Conservation (phyloP, 495 filamentous ascomycete species). For the Podospora conica region DNA sequence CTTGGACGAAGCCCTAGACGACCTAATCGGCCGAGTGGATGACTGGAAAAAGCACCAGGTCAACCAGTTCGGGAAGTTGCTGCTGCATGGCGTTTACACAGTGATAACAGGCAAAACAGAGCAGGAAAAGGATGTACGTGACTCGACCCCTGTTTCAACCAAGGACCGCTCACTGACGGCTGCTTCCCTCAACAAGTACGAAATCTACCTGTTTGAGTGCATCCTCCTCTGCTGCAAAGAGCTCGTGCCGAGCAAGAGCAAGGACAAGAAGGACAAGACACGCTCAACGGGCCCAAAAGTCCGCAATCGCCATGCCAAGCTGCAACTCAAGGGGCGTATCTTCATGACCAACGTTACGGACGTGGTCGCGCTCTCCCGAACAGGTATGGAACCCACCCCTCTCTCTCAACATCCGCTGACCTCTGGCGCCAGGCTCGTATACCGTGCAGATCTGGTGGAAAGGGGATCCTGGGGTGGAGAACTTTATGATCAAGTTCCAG, state of each 20-base stretch:
- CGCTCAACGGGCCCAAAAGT: constrained; percentile 47
- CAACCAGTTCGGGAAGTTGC: constrained; percentile 80
- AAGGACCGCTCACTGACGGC: not conserved
- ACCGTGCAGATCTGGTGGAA: constrained; percentile 98
- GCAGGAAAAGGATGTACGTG: constrained; percentile 74
- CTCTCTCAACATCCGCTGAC: constrained; percentile 17
- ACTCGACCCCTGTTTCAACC: not conserved
- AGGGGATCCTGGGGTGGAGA: constrained; percentile 91
- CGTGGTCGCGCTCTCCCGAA: constrained; percentile 72
- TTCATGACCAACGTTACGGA: constrained; percentile 99
- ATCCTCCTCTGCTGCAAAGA: constrained; percentile 98
- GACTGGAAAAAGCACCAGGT: constrained; percentile 95
- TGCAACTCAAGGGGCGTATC: constrained; percentile 93
- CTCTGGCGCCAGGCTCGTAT: constrained; percentile 62
- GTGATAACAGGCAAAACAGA: constrained; percentile 78
- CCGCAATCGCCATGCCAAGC: constrained; percentile 67
- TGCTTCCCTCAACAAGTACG: constrained; percentile 58
- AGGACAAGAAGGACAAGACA: constrained; percentile 55
- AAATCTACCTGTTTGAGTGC: constrained; percentile 92
- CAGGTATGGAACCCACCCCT: constrained; percentile 51
- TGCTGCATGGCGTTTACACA: constrained; percentile 88
- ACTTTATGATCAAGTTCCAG: constrained; percentile 85
- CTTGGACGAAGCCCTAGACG: constrained; percentile 68
- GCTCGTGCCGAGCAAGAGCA: constrained; percentile 77
- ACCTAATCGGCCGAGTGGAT: constrained; percentile 78